Base-by-base conservation (phyloP, 768 basidiomycete species). In the Termitomyces sp. region DNA sequence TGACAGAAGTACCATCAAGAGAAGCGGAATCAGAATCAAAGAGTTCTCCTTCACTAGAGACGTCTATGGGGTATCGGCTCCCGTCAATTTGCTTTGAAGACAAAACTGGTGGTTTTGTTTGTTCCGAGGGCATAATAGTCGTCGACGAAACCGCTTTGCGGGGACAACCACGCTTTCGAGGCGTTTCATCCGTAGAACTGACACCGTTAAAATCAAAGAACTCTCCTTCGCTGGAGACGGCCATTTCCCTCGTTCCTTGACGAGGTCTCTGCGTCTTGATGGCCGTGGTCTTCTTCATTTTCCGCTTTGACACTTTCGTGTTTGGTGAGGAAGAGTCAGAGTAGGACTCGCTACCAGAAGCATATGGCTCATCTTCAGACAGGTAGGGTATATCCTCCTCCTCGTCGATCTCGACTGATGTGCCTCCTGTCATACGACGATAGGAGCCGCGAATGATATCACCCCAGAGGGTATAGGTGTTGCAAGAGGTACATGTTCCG, bases 371-470 rank as follows among this genome's bases (percentile, higher is more conserved):
- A 22, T 69, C 71, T n/a, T 70, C 74, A 42, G 66, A 73, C 3
- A 14, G n/a, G 4, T 52, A 29, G 10, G 26, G 18, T 12, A n/a
- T 3, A 52, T 58, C 51, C 24, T 58, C 57, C 8, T 26, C 66
- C 12, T 63, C 46, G 9, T 31, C 69, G 9, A 62, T 36, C 34
- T 68, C 68, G 2, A 64, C 63, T 4, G 67, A 43, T 31, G 65
- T 64, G n/a, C 70, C 70, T 6, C 75, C 74, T 18, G 69, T 61
- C 24, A 67, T 69, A 27, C 86, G 76, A 18, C 86, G 76, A 65
- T 82, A 86, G 62, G 79, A 82, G 2, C 84, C 86, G 14, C 81
- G 77, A 29, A 88, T 70, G 22, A 90, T 67, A 62, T 90, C 87
- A 5, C 88, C 87, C 87, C 87, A 90, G 0, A 89, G 74, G 4